phyloP scores from a whole-genome alignment of 345 rosid genomes.

The Acer campestre region DNA sequence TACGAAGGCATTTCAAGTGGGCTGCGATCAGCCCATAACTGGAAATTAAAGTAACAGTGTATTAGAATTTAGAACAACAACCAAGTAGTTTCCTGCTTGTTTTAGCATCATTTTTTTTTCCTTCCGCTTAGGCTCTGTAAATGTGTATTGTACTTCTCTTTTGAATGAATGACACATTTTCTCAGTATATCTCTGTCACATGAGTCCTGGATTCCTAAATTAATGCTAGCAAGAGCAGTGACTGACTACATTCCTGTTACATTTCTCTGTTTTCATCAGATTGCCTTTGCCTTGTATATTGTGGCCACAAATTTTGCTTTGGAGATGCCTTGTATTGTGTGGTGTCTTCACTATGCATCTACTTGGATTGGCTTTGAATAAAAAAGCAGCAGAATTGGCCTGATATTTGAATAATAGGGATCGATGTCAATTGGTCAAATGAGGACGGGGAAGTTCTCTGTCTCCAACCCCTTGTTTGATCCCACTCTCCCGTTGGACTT shows the following conservation, averaged over 20 bases:
- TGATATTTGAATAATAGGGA: too few relatives aligned
- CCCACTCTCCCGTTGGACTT: too few relatives aligned
- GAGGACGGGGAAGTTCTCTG: too few relatives aligned
- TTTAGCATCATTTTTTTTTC: too few relatives aligned
- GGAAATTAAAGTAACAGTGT: slow-evolving; percentile 60
- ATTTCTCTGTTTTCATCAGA: not conserved
- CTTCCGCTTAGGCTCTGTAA: too few relatives aligned
- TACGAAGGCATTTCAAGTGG: slow-evolving; percentile 78
- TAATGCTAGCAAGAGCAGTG: not conserved
- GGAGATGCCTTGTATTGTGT: not conserved
- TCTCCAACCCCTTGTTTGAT: too few relatives aligned
- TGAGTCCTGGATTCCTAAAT: not conserved
- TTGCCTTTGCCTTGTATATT: not conserved
- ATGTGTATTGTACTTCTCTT: not conserved
- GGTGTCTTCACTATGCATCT: not conserved
- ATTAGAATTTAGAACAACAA: not conserved
- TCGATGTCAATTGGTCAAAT: too few relatives aligned
- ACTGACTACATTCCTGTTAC: not conserved
- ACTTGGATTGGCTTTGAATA: not conserved
- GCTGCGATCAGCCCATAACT: slow-evolving; percentile 79
- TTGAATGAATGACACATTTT: not conserved
- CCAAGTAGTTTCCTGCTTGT: not conserved
- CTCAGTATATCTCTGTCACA: not conserved
- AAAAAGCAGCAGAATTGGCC: too few relatives aligned
- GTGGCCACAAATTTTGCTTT: not conserved